Evolutionary conservation across 805 yeast species (phyloP), one percentile per base, ranked within the genome.

Genomic region (Pichia sporocuriosa): DNA sequence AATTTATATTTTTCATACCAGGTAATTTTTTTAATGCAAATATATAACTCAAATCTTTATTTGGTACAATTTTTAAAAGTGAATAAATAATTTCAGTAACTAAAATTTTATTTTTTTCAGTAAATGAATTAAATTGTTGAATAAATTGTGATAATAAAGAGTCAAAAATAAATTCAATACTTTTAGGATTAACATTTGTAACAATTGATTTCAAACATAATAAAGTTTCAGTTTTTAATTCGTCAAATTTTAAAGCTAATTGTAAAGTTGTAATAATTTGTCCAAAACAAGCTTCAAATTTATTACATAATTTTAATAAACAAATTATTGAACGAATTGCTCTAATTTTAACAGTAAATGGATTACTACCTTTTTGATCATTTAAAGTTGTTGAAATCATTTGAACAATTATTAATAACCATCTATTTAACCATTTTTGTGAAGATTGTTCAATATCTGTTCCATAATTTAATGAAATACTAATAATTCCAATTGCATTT

Each of bases 251-350:
- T 19, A 89, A 61, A 0, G 90, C 81, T 1, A 88, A 79, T 55
- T 87, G 96, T 11, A 90, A 63, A 52, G 95, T 84, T 2, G 95
- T 83, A 45, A 86, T 81, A 4, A 90, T 75, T 56, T 89, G 97
- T 0, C 96, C 94, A 4, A 77, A 72, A 24, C 84, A 73, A 13
- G 79, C 68, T 21, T 69, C 62, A 40, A 59, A 65, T 6, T 72
- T 72, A 2, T 52, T 43, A 2, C 77, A 64, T 2, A 77, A 61
- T 32, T 70, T 67, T 6, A 84, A 75, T 20, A 90, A 61, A 43
- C 81, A 75, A 29, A 80, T 75, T 24, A 90, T 73, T 1, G 96
- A 96, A 42, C 77, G 67, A 3, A 90, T 68, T 1, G 90, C 81
- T 28, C 76, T 72, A 1, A 80, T 65, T 54, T 84, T 87, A 37